phyloP scores from a whole-genome alignment of 139 green algal genomes.

The Chlamydomonas sphaeroides region DNA sequence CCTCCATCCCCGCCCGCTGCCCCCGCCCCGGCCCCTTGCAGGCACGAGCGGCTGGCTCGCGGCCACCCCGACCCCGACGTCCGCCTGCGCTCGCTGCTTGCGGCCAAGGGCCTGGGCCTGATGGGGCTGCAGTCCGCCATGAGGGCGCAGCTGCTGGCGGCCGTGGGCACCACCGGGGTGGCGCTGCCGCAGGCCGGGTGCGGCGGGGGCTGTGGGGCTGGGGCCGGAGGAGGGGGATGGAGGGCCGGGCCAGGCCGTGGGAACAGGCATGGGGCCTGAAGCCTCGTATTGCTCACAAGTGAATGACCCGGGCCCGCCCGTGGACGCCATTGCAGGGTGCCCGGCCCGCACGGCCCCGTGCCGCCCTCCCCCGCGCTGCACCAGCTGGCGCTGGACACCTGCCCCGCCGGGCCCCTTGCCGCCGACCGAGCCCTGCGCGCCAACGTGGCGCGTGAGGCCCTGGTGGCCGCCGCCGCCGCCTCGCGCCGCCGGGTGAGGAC shows the following conservation, averaged over 20 bases:
- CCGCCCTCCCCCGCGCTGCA: neutral
- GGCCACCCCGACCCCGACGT: neutral
- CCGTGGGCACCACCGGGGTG: neutral
- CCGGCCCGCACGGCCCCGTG: neutral
- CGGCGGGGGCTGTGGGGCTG: neutral
- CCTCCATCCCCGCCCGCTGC: neutral
- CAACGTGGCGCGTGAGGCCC: neutral
- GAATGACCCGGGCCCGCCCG: too few relatives aligned
- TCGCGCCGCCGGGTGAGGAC: too few relatives aligned
- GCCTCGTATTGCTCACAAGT: neutral
- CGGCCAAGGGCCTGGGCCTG: neutral
- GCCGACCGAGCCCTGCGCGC: neutral
- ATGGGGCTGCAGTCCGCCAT: neutral
- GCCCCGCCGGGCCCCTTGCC: too few relatives aligned
- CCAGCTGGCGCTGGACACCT: neutral
- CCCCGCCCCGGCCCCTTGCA: too few relatives aligned
- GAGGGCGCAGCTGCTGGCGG: neutral
- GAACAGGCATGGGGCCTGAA: neutral
- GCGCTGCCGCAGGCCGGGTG: constrained; percentile 12
- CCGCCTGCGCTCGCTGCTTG: neutral
- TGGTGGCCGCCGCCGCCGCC: neutral
- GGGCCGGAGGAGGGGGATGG: too few relatives aligned
- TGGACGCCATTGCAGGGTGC: neutral
- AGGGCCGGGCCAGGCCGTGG: too few relatives aligned
- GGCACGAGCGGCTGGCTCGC: too few relatives aligned